Base-by-base conservation (phyloP, 176 grass and related monocot genomes). In the Avena atlantica region DNA sequence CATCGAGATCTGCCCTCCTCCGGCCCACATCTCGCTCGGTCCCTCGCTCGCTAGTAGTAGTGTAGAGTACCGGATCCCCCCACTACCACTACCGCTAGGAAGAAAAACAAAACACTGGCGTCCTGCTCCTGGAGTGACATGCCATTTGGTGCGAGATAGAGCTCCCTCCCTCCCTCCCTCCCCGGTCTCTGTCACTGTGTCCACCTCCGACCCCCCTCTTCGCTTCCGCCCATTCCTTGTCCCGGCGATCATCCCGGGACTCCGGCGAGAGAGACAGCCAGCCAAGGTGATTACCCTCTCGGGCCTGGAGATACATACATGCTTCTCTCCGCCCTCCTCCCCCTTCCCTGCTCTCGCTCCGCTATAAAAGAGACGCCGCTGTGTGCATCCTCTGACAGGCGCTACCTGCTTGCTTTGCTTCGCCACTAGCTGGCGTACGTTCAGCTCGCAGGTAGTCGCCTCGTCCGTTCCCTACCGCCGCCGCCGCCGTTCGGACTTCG, bases 401-500 rank as follows among this genome's bases (percentile, higher is more conserved):
- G 53, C 53, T 78, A 59, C 9, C 76, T 60, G 0, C 53, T 36
- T 13, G 31, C 9, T 29, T 12, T 48, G 42, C 42, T 81, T 50
- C 24, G 79, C 60, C 23, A 11, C 42, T 66, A 23, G 40, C 77
- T 14, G 57, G 45, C 72, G 44, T 24, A 5, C 52, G 4, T 48
- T 24, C 42, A 17, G 49, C 24, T 76, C 50, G 49, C 74, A 53
- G 74, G 25, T 77, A 19, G 45, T 44, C 42, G 83, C 74, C 78
- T 15, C 37, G 42, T 53, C 63, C 78, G 31, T 44, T 67, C 16
- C 27, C 78, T 2, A 12, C 60, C 71, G 61, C 29, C 75, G 9
- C 86, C 86, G 79, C 70, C 86, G 86, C 50, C 72, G 86, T 12
- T 12, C 60, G 59, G 31, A 31, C 2, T 23, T n/a, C 21, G 3